These are phyloP conservation scores for Pestalotiopsis sp. DNA, from an alignment of 2,329 filamentous ascomycete genomes.

Conservation along the genomic window DNA sequence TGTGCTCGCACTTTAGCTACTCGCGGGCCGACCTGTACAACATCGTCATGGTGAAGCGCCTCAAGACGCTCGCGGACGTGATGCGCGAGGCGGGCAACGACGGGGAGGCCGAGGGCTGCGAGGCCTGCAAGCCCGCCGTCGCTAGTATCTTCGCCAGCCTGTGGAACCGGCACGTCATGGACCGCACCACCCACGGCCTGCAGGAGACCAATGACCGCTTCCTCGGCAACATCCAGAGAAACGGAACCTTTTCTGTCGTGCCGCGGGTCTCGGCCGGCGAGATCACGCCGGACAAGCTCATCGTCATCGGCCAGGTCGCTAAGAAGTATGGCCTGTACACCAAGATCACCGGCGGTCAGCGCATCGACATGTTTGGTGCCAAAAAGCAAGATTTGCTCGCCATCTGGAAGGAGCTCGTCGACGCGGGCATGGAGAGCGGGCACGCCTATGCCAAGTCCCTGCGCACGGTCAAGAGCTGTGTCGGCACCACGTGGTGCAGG, in stretches of 20 bases:
- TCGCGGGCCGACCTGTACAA: slow-evolving; percentile 88
- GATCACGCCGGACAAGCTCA: slow-evolving; percentile 83
- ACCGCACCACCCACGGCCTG: slow-evolving; percentile 67
- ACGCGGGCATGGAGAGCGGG: slow-evolving; percentile 85
- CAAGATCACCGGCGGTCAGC: slow-evolving; percentile 89
- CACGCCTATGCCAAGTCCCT: slow-evolving; percentile 90
- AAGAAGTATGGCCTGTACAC: slow-evolving; percentile 83
- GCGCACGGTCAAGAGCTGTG: slow-evolving; percentile 87
- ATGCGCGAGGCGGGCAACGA: slow-evolving; percentile 79
- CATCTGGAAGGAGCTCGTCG: slow-evolving; percentile 80
- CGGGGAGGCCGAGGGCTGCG: slow-evolving; percentile 73
- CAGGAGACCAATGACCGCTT: slow-evolving; percentile 92
- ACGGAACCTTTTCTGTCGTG: slow-evolving; percentile 87
- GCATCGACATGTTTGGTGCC: slow-evolving; percentile 91
- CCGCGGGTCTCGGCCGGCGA: slow-evolving; percentile 82
- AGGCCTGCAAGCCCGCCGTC: slow-evolving; percentile 81
- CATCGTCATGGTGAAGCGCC: slow-evolving; percentile 78
- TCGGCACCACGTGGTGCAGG: slow-evolving; percentile 88
- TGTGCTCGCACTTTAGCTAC: slow-evolving; percentile 82
- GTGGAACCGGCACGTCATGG: slow-evolving; percentile 83
- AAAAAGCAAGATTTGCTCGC: slow-evolving; percentile 80
- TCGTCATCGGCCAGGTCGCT: slow-evolving; percentile 80
- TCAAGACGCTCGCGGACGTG: slow-evolving; percentile 71
- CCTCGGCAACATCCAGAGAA: slow-evolving; percentile 85
- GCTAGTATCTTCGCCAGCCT: slow-evolving; percentile 79